Conservation (phyloP, 1,284 basidiomycete species). For the Calocybe gambosa region DNA sequence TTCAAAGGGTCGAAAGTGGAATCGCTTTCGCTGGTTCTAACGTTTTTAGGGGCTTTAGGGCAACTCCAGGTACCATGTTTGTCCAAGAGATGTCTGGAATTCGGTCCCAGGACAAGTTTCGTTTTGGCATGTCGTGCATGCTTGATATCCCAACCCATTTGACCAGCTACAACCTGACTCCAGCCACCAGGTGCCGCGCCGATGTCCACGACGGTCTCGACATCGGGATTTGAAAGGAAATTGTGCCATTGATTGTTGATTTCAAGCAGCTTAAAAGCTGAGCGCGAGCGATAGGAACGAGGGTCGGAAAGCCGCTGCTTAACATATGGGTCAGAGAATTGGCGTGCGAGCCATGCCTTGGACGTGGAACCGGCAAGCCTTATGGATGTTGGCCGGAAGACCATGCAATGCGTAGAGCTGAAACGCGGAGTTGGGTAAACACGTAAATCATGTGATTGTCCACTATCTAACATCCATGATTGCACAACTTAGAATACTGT, state of each 20-base stretch:
- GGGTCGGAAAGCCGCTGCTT: slow-evolving; percentile 46
- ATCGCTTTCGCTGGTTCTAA: slow-evolving; percentile 3
- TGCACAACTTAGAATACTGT: no score
- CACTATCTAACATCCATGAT: no score
- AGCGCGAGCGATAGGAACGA: slow-evolving; percentile 63
- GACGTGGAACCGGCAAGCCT: slow-evolving; percentile 28
- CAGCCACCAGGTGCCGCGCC: slow-evolving; percentile 87
- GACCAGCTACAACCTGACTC: slow-evolving; percentile 74
- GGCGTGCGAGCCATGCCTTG: slow-evolving; percentile 55
- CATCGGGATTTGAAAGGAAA: slow-evolving; percentile 48
- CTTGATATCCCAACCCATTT: slow-evolving; percentile 38
- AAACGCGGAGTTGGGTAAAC: no score
- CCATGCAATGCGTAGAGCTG: neutral
- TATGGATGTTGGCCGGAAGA: slow-evolving; percentile 2
- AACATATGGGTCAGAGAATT: slow-evolving; percentile 64
- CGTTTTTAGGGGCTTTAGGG: neutral
- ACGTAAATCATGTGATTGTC: no score
- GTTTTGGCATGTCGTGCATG: slow-evolving; percentile 1
- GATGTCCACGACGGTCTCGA: slow-evolving; percentile 69
- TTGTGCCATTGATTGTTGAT: slow-evolving; percentile 48
- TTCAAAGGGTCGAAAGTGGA: slow-evolving; percentile 34
- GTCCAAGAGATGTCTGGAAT: neutral
- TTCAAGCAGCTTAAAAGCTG: slow-evolving; percentile 82
- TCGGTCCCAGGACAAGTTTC: neutral
- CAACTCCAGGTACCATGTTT: neutral